Conservation (phyloP, 2,329 filamentous ascomycete genomes). For the Talaromyces sp. region DNA sequence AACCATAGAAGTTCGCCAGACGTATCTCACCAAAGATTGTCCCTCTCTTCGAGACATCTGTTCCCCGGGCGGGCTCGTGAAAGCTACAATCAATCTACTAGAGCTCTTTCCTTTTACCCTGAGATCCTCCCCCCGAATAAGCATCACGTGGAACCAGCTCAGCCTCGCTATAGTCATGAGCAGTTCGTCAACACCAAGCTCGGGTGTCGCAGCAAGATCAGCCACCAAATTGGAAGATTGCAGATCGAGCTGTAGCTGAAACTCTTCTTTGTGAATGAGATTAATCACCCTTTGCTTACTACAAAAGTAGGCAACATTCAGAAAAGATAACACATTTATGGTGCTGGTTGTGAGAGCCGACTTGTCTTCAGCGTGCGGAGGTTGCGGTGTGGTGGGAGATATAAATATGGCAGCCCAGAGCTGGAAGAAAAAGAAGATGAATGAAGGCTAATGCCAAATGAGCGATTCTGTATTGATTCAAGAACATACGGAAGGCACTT, state of each 20-base stretch:
- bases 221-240: background rate
- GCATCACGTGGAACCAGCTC: background rate
- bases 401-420: slow-evolving; percentile 8
- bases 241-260: background rate
- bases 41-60: background rate
- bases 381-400: background rate
- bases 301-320: background rate
- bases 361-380: background rate
- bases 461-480: background rate
- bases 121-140: slow-evolving; percentile 6
- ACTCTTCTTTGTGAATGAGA: background rate
- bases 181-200: slow-evolving; percentile 1
- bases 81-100: background rate
- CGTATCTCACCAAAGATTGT: background rate
- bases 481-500: background rate
- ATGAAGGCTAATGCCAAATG: background rate
- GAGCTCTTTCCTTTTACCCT: background rate
- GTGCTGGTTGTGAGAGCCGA: background rate
- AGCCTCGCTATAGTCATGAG: background rate
- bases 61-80: background rate
- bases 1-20: background rate
- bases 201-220: background rate
- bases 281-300: background rate
- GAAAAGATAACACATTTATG: background rate
- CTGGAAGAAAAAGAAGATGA: slow-evolving; percentile 4